A percentile compares a stretch with the other conserved stretches of the same genome.
Conservation (phyloP, 495 filamentous ascomycete species). For the Talaromyces borbonicus region DNA sequence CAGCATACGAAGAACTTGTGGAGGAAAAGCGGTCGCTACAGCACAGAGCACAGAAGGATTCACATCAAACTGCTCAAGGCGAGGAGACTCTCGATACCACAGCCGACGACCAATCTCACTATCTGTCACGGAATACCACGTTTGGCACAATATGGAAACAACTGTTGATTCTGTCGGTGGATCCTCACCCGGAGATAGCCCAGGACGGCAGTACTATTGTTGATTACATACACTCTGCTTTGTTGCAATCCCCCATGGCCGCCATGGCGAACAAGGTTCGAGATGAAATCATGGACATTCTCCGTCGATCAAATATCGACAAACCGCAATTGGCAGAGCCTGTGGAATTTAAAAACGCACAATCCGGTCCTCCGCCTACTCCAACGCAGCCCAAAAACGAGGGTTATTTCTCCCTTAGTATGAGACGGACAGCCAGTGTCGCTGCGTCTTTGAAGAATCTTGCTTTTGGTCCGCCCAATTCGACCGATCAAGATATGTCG, state of each 20-base stretch:
- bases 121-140: slow-evolving; percentile 71
- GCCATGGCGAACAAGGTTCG: slow-evolving; percentile 58
- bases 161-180: slow-evolving; percentile 77
- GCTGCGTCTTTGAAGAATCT: slow-evolving; percentile 62
- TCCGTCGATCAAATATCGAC: slow-evolving; percentile 36
- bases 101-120: slow-evolving; percentile 19
- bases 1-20: slow-evolving; percentile 80
- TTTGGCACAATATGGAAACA: slow-evolving; percentile 94
- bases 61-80: slow-evolving; percentile 12
- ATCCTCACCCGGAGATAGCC: slow-evolving; percentile 90
- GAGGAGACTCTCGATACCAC: slow-evolving; percentile 1
- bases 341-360: slow-evolving; percentile 29
- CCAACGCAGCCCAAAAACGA: slow-evolving; percentile 43
- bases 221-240: slow-evolving; percentile 68
- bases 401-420: slow-evolving; percentile 53
- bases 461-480: slow-evolving; percentile 43
- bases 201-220: slow-evolving; percentile 70
- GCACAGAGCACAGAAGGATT: slow-evolving; percentile 30
- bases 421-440: slow-evolving; percentile 61
- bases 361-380: slow-evolving; percentile 43
- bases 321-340: slow-evolving; percentile 35
- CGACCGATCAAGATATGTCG: slow-evolving; percentile 20
- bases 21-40: slow-evolving; percentile 68
- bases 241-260: slow-evolving; percentile 70
- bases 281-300: slow-evolving; percentile 61